Evolutionary conservation across 139 green algal genomes (phyloP).

Genomic region (Edaphochlamys debaryana): DNA sequence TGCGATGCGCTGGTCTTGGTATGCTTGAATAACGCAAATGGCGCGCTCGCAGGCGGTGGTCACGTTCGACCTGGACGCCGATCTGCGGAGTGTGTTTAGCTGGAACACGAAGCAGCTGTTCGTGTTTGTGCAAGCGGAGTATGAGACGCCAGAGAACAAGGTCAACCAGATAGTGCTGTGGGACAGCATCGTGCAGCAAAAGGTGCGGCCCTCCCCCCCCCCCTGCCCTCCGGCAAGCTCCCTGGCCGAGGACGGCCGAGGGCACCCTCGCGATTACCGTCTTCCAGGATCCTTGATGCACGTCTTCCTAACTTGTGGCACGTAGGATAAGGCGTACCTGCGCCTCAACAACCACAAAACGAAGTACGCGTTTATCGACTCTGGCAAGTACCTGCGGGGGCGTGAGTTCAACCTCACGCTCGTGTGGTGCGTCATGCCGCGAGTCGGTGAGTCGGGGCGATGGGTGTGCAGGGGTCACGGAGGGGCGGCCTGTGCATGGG

Average conservation of each 20-base stretch:
- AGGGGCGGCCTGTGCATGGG: no score
- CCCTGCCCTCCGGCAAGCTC: no score
- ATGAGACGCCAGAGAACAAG: conserved; percentile 44
- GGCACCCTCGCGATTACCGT: no score
- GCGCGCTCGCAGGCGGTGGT: conserved; percentile 64
- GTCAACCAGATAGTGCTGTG: conserved; percentile 85
- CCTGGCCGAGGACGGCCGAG: no score
- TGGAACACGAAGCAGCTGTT: conserved; percentile 95
- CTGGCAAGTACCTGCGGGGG: conserved; percentile 65
- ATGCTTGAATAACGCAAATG: not conserved
- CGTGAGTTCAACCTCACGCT: conserved; percentile 80
- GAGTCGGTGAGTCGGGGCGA: conserved; percentile 68
- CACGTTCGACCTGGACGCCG: conserved; percentile 70
- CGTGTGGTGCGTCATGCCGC: conserved; percentile 85
- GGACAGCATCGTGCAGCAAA: conserved; percentile 75
- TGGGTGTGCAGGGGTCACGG: not conserved
- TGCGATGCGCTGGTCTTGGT: not conserved
- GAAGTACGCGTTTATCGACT: conserved; percentile 82
- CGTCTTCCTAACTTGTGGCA: no score
- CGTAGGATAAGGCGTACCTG: conserved; percentile 64
- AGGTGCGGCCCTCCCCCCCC: no score
- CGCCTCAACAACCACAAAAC: conserved; percentile 58
- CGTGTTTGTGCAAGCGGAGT: conserved; percentile 56
- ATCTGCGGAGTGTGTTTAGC: conserved; percentile 80
- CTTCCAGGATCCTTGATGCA: no score